Base-by-base conservation (phyloP, 1,284 basidiomycete species). In the Phlebopus sp. region DNA sequence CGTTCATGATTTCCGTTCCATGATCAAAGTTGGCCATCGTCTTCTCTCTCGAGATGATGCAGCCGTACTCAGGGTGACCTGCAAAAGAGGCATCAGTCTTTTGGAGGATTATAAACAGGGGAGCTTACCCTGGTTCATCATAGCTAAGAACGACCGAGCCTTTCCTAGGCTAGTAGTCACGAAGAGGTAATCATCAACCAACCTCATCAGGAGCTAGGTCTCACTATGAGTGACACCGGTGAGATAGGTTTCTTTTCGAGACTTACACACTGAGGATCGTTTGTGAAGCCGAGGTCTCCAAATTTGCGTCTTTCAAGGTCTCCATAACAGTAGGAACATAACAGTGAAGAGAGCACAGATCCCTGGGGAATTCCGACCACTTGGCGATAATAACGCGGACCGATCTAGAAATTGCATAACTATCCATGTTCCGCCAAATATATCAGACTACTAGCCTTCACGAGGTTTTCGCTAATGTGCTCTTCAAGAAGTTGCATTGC, bases 241-340 rank as follows among this genome's bases (percentile, higher is more conserved):
- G 17, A 6, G 18, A 27, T 13, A 23, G 37, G 25, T 8, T 13
- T 25, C 21, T 14, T 4, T 5, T 41, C 14, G 17, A 17, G 19
- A 39, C 52, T 42, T 62, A 93, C 91, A 46, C 83, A 86, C 32
- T 79, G 68, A 0, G 71, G 65, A 42, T 85, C 78, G 14, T 77
- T 62, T 2, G 78, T 78, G 52, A 86, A 90, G 3, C 66, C 59
- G n/a, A 86, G 74, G 51, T 81, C 73, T n/a, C 47, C 27, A 30
- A 64, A 30, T 18, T 62, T 66, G 5, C 67, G 71, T 21, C 70
- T 75, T 67, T 98, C 97, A 55, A 99, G 75, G 59, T 95, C 85
- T 1, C 92, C 94, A 54, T 98, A 98, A 67, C 94, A 97, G 67
- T 94, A 89, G 1, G 89, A 89, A 63, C 97, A 99, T 1, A 99